These are phyloP conservation scores for Obba rivulosa DNA, from an alignment of 768 basidiomycete species.

Conservation along the genomic window DNA sequence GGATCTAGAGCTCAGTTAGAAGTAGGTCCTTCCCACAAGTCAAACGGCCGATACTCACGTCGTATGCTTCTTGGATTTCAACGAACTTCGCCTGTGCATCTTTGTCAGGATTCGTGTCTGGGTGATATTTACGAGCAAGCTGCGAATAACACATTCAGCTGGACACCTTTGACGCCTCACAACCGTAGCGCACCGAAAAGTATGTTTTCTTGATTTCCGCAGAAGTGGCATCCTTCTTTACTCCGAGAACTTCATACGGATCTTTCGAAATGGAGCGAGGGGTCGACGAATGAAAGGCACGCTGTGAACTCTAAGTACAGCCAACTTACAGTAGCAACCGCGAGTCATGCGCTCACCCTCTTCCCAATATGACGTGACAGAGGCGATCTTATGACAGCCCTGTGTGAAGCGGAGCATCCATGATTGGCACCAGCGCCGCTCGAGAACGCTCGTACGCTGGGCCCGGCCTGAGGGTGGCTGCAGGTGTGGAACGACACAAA, in stretches of 20 bases:
- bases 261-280: constrained; percentile 57
- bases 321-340: not conserved
- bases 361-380: no score
- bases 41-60: constrained; percentile 48
- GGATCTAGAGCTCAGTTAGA: constrained; percentile 44
- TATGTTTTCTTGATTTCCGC: constrained; percentile 97
- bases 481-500: constrained; percentile 8
- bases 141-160: constrained; percentile 28
- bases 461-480: not conserved
- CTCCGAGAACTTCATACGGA: constrained; percentile 90
- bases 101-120: constrained; percentile 94
- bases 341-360: no score
- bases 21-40: not conserved
- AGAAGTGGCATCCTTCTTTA: constrained; percentile 72
- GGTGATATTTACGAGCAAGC: constrained; percentile 98
- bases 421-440: constrained; percentile 2
- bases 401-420: constrained; percentile 3
- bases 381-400: not conserved
- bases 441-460: no score
- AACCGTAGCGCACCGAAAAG: constrained; percentile 66
- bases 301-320: constrained; percentile 36
- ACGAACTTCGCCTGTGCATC: constrained; percentile 88
- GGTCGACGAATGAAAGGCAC: constrained; percentile 68
- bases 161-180: constrained; percentile 7
- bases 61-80: constrained; percentile 96